phyloP scores from a whole-genome alignment of 345 rosid species.

The Adansonia digitata region DNA sequence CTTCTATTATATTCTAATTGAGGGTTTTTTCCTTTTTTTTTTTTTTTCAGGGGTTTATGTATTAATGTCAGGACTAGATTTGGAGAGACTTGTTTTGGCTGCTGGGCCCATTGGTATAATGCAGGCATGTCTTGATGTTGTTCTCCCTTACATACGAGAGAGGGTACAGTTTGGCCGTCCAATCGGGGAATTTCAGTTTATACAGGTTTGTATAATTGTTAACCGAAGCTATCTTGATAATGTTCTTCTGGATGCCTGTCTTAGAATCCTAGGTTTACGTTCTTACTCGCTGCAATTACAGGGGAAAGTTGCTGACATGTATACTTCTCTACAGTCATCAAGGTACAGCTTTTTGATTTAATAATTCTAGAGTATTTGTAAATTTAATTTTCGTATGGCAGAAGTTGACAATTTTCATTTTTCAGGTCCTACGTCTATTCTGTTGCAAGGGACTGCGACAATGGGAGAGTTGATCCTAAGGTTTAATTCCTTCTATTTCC shows the following conservation, averaged over 20 bases:
- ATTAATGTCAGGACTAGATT: conserved; percentile 94
- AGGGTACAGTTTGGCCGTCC: conserved; percentile 91
- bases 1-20: conserved; percentile 8
- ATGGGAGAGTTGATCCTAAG: conserved; percentile 72
- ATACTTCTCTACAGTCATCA: conserved; percentile 71
- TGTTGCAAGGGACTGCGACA: conserved; percentile 79
- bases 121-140: conserved; percentile 93
- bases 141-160: conserved; percentile 81
- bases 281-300: conserved; percentile 22
- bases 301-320: conserved; percentile 97
- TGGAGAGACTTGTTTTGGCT: conserved; percentile 91
- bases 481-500: conserved; percentile 24
- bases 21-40: neutral
- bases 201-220: conserved; percentile 53
- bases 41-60: conserved; percentile 72
- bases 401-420: conserved; percentile 4
- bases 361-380: neutral
- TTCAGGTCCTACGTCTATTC: conserved; percentile 83
- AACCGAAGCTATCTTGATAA: neutral
- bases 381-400: neutral
- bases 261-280: conserved; percentile 3
- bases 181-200: conserved; percentile 84
- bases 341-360: neutral
- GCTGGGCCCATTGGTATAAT: conserved; percentile 93
- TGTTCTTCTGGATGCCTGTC: neutral